phyloP scores from a whole-genome alignment of 2,329 filamentous ascomycete species.

The Cladosporium sp. region DNA sequence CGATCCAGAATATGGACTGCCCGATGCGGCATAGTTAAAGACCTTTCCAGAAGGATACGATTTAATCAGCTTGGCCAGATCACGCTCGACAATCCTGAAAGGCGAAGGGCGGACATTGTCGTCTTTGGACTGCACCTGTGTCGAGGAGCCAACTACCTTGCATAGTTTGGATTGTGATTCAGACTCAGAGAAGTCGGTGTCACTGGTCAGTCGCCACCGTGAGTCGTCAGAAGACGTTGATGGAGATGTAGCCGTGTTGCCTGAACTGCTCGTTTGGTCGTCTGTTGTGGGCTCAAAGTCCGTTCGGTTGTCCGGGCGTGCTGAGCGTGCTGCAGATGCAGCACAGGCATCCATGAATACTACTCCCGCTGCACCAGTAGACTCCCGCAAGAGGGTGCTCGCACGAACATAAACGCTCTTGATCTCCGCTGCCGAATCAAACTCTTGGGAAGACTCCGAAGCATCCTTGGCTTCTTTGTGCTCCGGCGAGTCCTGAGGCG shows the following conservation, averaged over 20 bases:
- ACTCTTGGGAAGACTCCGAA: neutral
- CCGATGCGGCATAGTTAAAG: conserved; percentile 29
- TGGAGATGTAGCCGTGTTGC: neutral
- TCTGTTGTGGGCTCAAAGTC: neutral
- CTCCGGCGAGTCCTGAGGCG: neutral
- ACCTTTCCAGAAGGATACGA: conserved; percentile 29
- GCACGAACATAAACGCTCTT: conserved; percentile 47
- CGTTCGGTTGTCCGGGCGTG: neutral
- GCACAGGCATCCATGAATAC: conserved; percentile 34
- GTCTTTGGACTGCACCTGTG: neutral
- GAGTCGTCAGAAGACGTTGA: neutral
- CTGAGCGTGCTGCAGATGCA: neutral
- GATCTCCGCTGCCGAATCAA: neutral
- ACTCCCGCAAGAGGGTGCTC: conserved; percentile 50
- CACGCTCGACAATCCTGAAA: neutral
- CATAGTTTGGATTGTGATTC: neutral
- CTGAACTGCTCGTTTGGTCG: neutral
- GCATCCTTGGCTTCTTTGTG: neutral
- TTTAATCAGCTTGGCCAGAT: conserved; percentile 22
- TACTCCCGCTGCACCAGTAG: conserved; percentile 50
- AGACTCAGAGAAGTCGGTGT: conserved; percentile 1
- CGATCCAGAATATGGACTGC: conserved; percentile 26
- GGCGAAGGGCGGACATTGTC: too few relatives aligned
- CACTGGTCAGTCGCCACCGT: neutral
- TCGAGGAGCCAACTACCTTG: neutral